Base-by-base conservation (phyloP, 139 green algal genomes). In the Diplosphaera chodatii region DNA sequence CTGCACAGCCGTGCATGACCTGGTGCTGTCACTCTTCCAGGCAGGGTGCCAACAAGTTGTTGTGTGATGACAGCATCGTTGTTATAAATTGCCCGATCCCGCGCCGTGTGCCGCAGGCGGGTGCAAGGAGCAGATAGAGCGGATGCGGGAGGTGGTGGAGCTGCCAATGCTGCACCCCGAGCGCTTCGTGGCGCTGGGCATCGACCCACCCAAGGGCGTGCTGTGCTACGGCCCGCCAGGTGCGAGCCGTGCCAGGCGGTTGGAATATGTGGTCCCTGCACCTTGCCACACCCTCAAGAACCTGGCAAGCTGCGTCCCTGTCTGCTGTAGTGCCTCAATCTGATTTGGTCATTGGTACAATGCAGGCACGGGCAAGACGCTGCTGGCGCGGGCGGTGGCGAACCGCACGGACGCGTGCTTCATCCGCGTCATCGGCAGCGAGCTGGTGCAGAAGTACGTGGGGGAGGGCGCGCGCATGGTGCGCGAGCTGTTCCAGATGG, bases 361-460 rank as follows among this genome's bases (percentile, higher is more conserved):
- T n/a, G n/a, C 80, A 70, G 89, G 90, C 40, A 96, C 92, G 64
- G 94, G 94, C 71, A 99, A 99, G 84, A 99, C 94, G 32, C 87
- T 99, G 82, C 87, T 98, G 80, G 92, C 95, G 27, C 87, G 95
- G 10, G 95, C 95, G 30, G 95, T 99, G 37, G 95, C 95, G 22
- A 99, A 99, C 82, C 86, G 95, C 72, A 99, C 95, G 21, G 95
- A 98, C 80, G 94, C 95, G 3, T 98, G 94, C 86, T 99, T 98
- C 86, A 99, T 99, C 77, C 87, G 95, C 28, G 95, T 99, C 28
- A 99, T 99, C 70, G 95, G 95, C 67, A 89, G 74, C 55, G 95
- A 99, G 84, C 87, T 99, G 63, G 95, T 99, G 70, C 95, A 99
- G 80, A 99, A 99, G 83, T 99, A 99, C 74, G 95, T 99, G 31